A percentile compares a stretch with the other conserved stretches of the same genome.
These are phyloP conservation scores for Aspergillus fumigatus DNA, from an alignment of 2,329 filamentous ascomycete species.

Conservation along the genomic window DNA sequence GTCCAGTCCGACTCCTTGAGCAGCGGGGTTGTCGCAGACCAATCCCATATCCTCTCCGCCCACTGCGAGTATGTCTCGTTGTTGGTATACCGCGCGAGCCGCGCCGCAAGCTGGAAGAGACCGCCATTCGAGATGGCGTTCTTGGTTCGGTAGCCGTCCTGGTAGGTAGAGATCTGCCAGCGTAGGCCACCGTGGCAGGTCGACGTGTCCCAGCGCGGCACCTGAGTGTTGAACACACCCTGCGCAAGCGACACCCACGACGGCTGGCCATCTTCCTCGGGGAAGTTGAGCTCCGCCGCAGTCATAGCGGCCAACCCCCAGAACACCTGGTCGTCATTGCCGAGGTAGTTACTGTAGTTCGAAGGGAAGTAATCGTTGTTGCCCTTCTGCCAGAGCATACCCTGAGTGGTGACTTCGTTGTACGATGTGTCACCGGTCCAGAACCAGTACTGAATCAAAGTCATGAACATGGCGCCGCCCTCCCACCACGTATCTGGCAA, in stretches of 20 bases:
- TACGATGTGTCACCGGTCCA: constrained; percentile 71
- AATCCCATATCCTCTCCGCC: constrained; percentile 64
- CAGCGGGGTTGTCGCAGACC: constrained; percentile 50
- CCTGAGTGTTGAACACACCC: constrained; percentile 76
- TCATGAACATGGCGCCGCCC: constrained; percentile 65
- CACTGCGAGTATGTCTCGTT: constrained; percentile 76
- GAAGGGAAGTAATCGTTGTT: constrained; percentile 73
- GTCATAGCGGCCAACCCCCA: constrained; percentile 80
- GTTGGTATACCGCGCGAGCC: constrained; percentile 71
- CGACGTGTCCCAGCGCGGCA: constrained; percentile 62
- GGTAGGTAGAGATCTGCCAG: constrained; percentile 82
- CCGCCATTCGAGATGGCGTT: constrained; percentile 57
- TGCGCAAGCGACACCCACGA: constrained; percentile 75
- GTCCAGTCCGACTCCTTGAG: constrained; percentile 48
- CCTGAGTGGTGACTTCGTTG: constrained; percentile 63
- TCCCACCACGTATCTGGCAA: constrained; percentile 55
- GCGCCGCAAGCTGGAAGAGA: constrained; percentile 57
- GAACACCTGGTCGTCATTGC: constrained; percentile 64
- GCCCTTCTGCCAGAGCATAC: constrained; percentile 70
- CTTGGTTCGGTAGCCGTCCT: constrained; percentile 61
- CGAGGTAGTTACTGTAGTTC: constrained; percentile 43
- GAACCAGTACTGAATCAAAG: constrained; percentile 79
- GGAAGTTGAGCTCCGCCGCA: constrained; percentile 72
- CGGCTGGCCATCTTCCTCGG: constrained; percentile 61
- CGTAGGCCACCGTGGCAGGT: constrained; percentile 70